Evolutionary conservation across 768 basidiomycete species (phyloP).

Genomic region (Vishniacozyma victoriae): DNA sequence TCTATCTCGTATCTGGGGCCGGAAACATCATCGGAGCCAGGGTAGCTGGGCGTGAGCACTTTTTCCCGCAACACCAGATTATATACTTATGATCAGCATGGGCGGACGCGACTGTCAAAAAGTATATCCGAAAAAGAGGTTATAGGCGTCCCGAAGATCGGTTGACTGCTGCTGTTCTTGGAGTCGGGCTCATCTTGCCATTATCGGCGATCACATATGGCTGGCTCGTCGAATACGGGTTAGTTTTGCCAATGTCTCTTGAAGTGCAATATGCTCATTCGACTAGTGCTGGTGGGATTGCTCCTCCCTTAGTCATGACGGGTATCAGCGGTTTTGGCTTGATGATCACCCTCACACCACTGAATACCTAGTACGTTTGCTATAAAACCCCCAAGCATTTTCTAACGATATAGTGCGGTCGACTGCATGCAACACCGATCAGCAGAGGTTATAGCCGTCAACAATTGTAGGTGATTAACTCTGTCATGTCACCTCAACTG

Average conservation of each 20-base stretch:
- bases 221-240: slow-evolving; percentile 33
- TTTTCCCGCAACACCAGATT: not conserved
- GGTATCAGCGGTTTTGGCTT: slow-evolving; percentile 33
- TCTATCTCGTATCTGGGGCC: slow-evolving; percentile 44
- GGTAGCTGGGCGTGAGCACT: slow-evolving; percentile 40
- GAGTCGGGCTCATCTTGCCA: slow-evolving; percentile 38
- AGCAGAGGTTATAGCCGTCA: slow-evolving; percentile 45
- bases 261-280: not conserved
- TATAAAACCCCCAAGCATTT: not conserved
- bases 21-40: slow-evolving; percentile 46
- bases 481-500: not conserved
- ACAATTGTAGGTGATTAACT: slow-evolving; percentile 34
- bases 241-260: slow-evolving; percentile 2
- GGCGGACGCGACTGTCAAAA: slow-evolving; percentile 37
- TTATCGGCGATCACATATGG: slow-evolving; percentile 33
- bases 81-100: slow-evolving; percentile 10
- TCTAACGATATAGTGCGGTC: slow-evolving; percentile 9
- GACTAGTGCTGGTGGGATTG: slow-evolving; percentile 36
- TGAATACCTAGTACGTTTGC: slow-evolving; percentile 40
- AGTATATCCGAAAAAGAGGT: slow-evolving; percentile 39
- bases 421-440: slow-evolving; percentile 34
- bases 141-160: slow-evolving; percentile 47
- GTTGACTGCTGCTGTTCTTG: slow-evolving; percentile 36
- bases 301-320: slow-evolving; percentile 33
- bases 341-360: slow-evolving; percentile 38